Conservation (phyloP, 805 yeast genomes). For the Schizosaccharomyces octosporus region DNA sequence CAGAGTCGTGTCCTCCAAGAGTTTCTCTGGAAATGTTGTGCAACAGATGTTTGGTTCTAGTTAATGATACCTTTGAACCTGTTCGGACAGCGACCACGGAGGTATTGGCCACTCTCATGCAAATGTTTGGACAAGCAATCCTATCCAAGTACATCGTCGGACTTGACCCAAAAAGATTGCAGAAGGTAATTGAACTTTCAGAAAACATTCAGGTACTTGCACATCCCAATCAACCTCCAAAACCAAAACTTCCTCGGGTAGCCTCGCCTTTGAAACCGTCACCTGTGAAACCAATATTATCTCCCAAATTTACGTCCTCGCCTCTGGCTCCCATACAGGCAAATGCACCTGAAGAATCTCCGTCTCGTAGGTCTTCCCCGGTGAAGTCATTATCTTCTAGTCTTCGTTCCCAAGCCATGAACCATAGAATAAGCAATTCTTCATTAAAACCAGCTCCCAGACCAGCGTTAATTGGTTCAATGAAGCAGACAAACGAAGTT, state of each 20-base stretch:
- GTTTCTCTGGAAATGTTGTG: conserved; percentile 34
- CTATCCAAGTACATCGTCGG: neutral
- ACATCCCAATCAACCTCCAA: neutral
- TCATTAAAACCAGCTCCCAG: neutral
- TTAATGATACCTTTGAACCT: conserved; percentile 64
- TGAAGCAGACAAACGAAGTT: neutral
- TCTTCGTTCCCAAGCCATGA: neutral
- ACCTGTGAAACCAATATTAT: neutral
- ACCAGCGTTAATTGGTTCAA: too few relatives aligned
- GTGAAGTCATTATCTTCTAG: neutral
- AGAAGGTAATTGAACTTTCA: neutral
- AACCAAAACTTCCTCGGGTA: neutral
- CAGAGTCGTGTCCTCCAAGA: conserved; percentile 24
- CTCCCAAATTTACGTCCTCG: neutral
- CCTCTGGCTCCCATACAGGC: neutral
- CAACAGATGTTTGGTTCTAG: conserved; percentile 32
- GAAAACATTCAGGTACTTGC: neutral
- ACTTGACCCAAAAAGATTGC: neutral
- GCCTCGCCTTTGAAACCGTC: neutral
- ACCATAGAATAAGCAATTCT: neutral
- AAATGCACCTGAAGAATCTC: neutral
- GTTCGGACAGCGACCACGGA: conserved; percentile 58
- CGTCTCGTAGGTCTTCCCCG: neutral
- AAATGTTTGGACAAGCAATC: conserved; percentile 36
- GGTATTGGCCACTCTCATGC: conserved; percentile 58